A percentile compares a stretch with the other conserved stretches of the same genome.
These are phyloP conservation scores for Aspergillus sergii DNA, from an alignment of 2,329 filamentous ascomycete genomes.

Conservation along the genomic window DNA sequence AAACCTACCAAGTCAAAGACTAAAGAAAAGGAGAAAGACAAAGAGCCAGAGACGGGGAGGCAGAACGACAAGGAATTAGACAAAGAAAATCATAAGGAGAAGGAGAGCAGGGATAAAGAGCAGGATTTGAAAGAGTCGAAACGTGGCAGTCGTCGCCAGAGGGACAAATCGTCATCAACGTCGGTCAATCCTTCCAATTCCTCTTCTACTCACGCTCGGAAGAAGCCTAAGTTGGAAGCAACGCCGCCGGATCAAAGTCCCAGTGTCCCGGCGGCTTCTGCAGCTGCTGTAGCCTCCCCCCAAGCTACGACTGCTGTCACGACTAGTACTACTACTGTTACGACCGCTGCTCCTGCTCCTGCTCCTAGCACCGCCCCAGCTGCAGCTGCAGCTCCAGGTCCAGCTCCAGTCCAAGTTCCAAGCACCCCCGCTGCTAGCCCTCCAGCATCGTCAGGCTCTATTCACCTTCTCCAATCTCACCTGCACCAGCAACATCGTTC, in stretches of 20 bases:
- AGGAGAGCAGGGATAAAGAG: conserved; percentile 21
- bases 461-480: conserved; percentile 20
- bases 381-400: conserved; percentile 6
- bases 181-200: conserved; percentile 17
- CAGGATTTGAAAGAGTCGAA: conserved; percentile 23
- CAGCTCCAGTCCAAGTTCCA: conserved; percentile 18
- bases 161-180: conserved; percentile 38
- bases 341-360: conserved; percentile 7
- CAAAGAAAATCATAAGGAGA: conserved; percentile 17
- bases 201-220: conserved; percentile 44
- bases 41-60: conserved; percentile 23
- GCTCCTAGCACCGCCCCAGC: background rate
- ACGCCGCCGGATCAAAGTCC: conserved; percentile 18
- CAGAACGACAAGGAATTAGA: conserved; percentile 32
- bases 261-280: conserved; percentile 4
- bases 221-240: conserved; percentile 47
- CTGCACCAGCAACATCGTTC: conserved; percentile 20
- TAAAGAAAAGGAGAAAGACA: conserved; percentile 25
- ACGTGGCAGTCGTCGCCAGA: conserved; percentile 34
- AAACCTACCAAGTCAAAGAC: conserved; percentile 27
- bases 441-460: conserved; percentile 4
- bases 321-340: conserved; percentile 2
- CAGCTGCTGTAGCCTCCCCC: conserved; percentile 6
- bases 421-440: conserved; percentile 18
- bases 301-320: background rate